Conservation (phyloP, 805 yeast species). For the Sugiyamaella mastotermitis region DNA sequence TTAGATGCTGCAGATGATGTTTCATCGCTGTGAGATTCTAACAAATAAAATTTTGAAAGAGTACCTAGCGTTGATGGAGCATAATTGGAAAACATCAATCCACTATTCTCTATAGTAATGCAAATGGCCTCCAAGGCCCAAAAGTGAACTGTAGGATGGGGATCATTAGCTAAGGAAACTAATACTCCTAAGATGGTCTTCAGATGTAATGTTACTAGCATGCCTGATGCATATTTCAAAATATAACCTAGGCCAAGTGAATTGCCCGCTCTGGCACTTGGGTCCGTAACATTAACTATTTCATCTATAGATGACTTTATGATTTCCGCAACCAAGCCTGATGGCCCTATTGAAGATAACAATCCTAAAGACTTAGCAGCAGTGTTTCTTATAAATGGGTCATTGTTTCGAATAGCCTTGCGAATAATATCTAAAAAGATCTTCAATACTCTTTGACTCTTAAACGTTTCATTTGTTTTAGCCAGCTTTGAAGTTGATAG, state of each 20-base stretch:
- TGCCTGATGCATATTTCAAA: conserved; percentile 34
- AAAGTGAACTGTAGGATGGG: conserved; percentile 78
- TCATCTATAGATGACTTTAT: conserved; percentile 53
- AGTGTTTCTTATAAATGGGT: conserved; percentile 37
- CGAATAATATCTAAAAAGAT: conserved; percentile 48
- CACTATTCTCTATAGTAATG: conserved; percentile 50
- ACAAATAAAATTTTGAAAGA: conserved; percentile 35
- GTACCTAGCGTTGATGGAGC: conserved; percentile 40
- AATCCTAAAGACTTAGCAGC: conserved; percentile 58
- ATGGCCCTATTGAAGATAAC: conserved; percentile 30
- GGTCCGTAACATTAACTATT: conserved; percentile 60
- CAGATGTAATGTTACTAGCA: conserved; percentile 35
- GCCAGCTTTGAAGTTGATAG: conserved; percentile 2
- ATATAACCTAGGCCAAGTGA: conserved; percentile 45
- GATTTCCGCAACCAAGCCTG: conserved; percentile 33
- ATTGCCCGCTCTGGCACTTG: conserved; percentile 56
- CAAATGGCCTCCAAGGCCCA: conserved; percentile 61
- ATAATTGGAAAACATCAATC: conserved; percentile 38
- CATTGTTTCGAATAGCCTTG: conserved; percentile 35
- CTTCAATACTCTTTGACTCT: conserved; percentile 34
- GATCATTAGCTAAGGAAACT: conserved; percentile 60
- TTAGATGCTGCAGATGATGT: conserved; percentile 40
- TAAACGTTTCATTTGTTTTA: conserved; percentile 23
- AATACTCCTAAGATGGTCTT: conserved; percentile 49
- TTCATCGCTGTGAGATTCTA: conserved; percentile 47